Percentiles rank a stretch among this genome's conserved stretches.
Conservation (phyloP, 345 rosid species). For the Zanthoxylum bungeanum region DNA sequence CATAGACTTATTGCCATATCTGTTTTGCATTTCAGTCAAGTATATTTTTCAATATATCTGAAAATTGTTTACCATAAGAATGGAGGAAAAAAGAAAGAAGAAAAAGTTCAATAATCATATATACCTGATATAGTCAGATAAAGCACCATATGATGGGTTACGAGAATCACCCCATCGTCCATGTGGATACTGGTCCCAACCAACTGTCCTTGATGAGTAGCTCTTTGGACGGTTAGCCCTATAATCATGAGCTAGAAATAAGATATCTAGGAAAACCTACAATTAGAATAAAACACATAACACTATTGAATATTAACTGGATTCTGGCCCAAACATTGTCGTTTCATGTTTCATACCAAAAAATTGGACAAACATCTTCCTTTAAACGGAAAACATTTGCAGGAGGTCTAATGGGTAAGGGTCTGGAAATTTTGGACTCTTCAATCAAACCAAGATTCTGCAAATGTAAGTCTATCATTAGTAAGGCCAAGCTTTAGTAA, state of each 20-base stretch:
- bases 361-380: constrained; percentile 96
- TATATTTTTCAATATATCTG: not conserved
- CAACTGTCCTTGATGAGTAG: constrained; percentile 79
- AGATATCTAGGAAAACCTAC: too few relatives aligned
- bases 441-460: constrained; percentile 97
- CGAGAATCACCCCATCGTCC: constrained; percentile 95
- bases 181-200: constrained; percentile 89
- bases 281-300: not conserved
- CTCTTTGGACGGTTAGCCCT: constrained; percentile 99
- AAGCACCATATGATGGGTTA: constrained; percentile 84
- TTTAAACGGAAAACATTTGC: constrained; percentile 81
- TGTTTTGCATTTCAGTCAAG: not conserved
- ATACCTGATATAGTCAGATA: constrained; percentile 86
- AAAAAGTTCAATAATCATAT: not conserved
- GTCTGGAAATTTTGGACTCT: constrained; percentile 73
- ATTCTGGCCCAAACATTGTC: not conserved
- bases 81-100: not conserved
- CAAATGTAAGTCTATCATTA: constrained; percentile 28
- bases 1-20: not conserved
- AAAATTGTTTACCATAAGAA: not conserved
- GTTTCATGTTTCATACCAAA: constrained; percentile 54
- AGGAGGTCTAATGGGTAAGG: constrained; percentile 93
- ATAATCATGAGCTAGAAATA: too few relatives aligned
- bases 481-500: not conserved
- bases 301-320: not conserved